A percentile compares a stretch with the other conserved stretches of the same genome.
phyloP scores from a whole-genome alignment of 2,329 filamentous ascomycete species.

The Sporothrix schenckii region DNA sequence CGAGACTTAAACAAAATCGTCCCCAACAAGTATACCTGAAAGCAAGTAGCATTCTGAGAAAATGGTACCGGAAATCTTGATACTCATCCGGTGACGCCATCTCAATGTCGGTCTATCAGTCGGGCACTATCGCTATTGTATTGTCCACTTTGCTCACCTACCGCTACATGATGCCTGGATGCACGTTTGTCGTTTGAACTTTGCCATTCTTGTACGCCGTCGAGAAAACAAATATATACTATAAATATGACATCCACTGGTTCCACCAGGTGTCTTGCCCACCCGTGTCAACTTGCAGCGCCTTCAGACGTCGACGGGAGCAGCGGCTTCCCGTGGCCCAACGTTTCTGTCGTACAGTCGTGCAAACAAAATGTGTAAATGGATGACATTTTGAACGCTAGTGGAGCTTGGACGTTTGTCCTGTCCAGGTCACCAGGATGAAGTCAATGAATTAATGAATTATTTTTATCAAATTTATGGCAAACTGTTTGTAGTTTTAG shows the following conservation, averaged over 20 bases:
- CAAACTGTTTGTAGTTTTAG: neutral
- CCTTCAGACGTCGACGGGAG: conserved; percentile 11
- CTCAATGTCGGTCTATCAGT: neutral
- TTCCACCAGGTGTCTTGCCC: conserved; percentile 17
- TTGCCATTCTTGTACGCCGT: neutral
- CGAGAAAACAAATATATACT: neutral
- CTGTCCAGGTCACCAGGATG: conserved; percentile 5
- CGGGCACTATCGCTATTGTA: neutral
- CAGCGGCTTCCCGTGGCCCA: neutral
- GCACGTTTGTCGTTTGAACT: neutral
- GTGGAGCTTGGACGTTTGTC: conserved; percentile 5
- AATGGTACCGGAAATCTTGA: neutral
- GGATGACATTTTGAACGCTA: conserved; percentile 8
- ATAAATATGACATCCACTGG: conserved; percentile 8
- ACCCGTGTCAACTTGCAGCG: conserved; percentile 5
- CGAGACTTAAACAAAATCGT: neutral
- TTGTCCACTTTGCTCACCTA: neutral
- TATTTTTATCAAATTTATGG: conserved; percentile 5
- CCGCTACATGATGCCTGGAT: neutral
- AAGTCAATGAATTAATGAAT: neutral
- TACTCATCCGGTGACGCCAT: neutral
- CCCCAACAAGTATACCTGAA: neutral
- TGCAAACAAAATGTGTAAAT: neutral
- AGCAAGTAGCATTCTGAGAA: neutral
- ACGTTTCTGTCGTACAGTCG: conserved; percentile 7